Evolutionary conservation across 441 rosid genomes (phyloP).

Genomic region (Cnidoscolus chayamansa): DNA sequence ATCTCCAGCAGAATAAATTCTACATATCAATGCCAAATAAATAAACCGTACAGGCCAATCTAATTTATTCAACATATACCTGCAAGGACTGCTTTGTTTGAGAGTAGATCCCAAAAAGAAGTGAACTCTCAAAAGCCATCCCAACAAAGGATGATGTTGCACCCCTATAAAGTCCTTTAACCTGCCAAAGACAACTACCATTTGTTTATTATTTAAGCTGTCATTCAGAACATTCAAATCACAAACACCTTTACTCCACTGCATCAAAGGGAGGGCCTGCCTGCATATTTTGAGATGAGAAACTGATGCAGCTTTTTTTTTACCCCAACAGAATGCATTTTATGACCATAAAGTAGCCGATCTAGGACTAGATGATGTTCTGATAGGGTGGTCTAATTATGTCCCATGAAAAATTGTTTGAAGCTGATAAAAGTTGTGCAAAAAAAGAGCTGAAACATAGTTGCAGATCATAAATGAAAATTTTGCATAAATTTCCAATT

Average conservation of each 20-base stretch:
- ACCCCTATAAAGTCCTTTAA: constrained; percentile 84
- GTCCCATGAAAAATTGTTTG: background rate
- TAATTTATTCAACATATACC: constrained; percentile 38
- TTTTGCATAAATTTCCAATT: background rate
- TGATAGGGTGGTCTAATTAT: background rate
- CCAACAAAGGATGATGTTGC: constrained; percentile 87
- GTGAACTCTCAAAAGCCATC: constrained; percentile 85
- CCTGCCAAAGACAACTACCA: constrained; percentile 41
- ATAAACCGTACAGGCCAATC: constrained; percentile 10
- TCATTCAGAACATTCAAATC: background rate
- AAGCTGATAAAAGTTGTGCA: background rate
- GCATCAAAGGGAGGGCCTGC: background rate
- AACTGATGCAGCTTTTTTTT: background rate
- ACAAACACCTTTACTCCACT: background rate
- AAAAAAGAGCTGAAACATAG: background rate
- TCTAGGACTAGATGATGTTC: background rate
- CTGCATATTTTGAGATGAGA: background rate
- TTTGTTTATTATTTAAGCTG: constrained; percentile 7
- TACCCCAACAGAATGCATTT: background rate
- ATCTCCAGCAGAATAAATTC: constrained; percentile 5
- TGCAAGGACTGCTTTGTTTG: constrained; percentile 73
- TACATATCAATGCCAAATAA: background rate
- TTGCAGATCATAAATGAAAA: background rate
- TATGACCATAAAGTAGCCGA: constrained; percentile 6
- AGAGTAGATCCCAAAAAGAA: constrained; percentile 82